A percentile compares a stretch with the other conserved stretches of the same genome.
These are phyloP conservation scores for Glycine tomentella DNA, from an alignment of 306 rosid species.

Conservation along the genomic window DNA sequence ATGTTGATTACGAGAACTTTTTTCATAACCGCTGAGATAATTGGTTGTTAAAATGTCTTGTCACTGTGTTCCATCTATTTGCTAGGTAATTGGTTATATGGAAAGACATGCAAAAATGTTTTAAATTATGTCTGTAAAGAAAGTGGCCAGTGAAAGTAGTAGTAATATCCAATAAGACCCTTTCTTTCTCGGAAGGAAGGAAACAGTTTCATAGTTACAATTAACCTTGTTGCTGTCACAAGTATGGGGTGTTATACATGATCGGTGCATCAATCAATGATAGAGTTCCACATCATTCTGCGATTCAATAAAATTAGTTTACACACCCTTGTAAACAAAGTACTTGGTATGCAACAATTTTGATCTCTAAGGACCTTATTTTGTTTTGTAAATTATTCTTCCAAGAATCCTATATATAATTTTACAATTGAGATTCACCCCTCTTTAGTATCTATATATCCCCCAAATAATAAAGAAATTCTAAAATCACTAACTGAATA, in stretches of 20 bases:
- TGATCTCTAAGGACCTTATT: constrained; percentile 37
- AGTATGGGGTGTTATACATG: constrained; percentile 35
- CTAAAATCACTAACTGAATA: constrained; percentile 40
- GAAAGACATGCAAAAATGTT: no score
- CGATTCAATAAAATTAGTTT: constrained; percentile 38
- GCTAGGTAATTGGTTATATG: no score
- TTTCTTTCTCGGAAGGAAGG: constrained; percentile 2
- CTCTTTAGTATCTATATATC: constrained; percentile 39
- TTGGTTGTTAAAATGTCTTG: no score
- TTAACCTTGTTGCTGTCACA: neutral
- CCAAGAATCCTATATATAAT: constrained; percentile 51
- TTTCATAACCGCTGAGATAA: no score
- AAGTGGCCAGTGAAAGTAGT: neutral
- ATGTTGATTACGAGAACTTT: no score
- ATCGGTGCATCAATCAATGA: constrained; percentile 29
- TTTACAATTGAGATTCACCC: constrained; percentile 53
- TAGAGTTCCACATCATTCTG: constrained; percentile 26
- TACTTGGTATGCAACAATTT: constrained; percentile 39
- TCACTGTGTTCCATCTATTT: no score
- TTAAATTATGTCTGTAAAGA: no score
- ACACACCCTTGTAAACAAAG: constrained; percentile 23
- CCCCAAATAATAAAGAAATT: constrained; percentile 42
- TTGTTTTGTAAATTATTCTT: constrained; percentile 38
- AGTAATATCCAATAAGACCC: neutral
- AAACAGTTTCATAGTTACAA: constrained; percentile 18